Conservation (phyloP, 2,329 filamentous ascomycete species). For the Colletotrichum euphorbiae region DNA sequence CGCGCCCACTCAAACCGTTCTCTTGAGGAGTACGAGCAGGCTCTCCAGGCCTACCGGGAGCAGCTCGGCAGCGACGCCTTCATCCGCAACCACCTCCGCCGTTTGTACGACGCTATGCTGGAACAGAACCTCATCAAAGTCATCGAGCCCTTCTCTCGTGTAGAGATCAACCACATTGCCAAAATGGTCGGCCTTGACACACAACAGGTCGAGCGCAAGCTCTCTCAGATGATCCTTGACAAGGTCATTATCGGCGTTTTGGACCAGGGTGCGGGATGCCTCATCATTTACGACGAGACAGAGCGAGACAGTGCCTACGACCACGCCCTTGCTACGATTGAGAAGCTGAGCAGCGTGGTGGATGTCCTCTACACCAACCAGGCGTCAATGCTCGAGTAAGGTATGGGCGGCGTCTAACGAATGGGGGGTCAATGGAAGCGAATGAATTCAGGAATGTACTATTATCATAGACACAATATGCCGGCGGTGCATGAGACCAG, state of each 20-base stretch:
- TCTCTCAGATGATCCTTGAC: constrained; percentile 99
- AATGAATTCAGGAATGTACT: constrained; percentile 42
- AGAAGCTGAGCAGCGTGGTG: constrained; percentile 96
- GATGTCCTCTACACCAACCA: constrained; percentile 98
- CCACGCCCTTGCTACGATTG: constrained; percentile 91
- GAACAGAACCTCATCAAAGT: constrained; percentile 99
- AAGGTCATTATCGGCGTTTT: constrained; percentile 98
- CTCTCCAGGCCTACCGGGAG: constrained; percentile 88
- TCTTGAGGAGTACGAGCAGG: constrained; percentile 95
- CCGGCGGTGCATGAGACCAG: constrained; percentile 38
- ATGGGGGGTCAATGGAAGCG: constrained; percentile 26
- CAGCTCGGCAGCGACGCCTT: constrained; percentile 95
- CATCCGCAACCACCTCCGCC: constrained; percentile 95
- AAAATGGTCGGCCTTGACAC: constrained; percentile 98
- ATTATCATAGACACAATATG: constrained; percentile 43
- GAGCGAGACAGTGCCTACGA: constrained; percentile 95
- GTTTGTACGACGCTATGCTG: constrained; percentile 97
- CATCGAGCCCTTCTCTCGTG: constrained; percentile 97
- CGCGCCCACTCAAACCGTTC: constrained; percentile 95
- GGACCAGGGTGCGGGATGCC: constrained; percentile 95
- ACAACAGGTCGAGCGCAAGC: constrained; percentile 95
- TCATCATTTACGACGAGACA: constrained; percentile 97
- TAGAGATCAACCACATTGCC: constrained; percentile 96
- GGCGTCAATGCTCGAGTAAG: constrained; percentile 90
- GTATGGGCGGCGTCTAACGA: constrained; percentile 30